phyloP scores from a whole-genome alignment of 225 moss, liverwort and hornwort genomes.

The Takakia lepidozioides region DNA sequence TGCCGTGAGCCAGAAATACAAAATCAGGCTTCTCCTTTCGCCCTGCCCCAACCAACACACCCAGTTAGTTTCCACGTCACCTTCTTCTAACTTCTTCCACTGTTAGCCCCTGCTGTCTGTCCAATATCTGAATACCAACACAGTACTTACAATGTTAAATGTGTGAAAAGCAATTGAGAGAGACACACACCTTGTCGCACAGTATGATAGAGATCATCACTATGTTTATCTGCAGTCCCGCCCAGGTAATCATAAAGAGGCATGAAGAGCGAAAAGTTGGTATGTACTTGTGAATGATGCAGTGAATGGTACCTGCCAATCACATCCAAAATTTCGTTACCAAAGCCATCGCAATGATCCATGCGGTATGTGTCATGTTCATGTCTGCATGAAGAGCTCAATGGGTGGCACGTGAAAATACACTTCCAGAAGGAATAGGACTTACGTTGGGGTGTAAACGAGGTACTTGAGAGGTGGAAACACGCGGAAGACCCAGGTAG shows the following conservation, averaged over 20 bases:
- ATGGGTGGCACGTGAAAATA: neutral
- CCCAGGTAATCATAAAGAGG: slow-evolving; percentile 88
- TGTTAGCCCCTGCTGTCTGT: no score
- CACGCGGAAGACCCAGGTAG: slow-evolving; percentile 59
- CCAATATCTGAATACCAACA: no score
- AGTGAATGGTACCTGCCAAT: slow-evolving; percentile 73
- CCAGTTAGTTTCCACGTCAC: no score
- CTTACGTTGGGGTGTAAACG: slow-evolving; percentile 86
- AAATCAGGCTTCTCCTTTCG: slow-evolving; percentile 56
- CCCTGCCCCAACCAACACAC: slow-evolving; percentile 22
- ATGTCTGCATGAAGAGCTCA: no score
- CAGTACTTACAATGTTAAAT: no score
- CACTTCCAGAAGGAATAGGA: neutral
- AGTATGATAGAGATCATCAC: slow-evolving; percentile 39
- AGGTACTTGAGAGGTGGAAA: slow-evolving; percentile 73
- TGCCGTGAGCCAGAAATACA: slow-evolving; percentile 83
- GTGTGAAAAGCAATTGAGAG: neutral
- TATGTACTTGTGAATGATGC: slow-evolving; percentile 88
- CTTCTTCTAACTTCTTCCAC: no score
- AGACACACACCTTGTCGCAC: slow-evolving; percentile 46
- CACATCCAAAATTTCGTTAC: neutral
- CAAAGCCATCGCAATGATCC: no score
- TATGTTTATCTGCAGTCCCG: slow-evolving; percentile 61
- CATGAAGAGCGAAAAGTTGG: slow-evolving; percentile 91
- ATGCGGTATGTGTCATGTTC: no score